These are phyloP conservation scores for Adansonia rubrostipa DNA, from an alignment of 441 rosid species.

Conservation along the genomic window DNA sequence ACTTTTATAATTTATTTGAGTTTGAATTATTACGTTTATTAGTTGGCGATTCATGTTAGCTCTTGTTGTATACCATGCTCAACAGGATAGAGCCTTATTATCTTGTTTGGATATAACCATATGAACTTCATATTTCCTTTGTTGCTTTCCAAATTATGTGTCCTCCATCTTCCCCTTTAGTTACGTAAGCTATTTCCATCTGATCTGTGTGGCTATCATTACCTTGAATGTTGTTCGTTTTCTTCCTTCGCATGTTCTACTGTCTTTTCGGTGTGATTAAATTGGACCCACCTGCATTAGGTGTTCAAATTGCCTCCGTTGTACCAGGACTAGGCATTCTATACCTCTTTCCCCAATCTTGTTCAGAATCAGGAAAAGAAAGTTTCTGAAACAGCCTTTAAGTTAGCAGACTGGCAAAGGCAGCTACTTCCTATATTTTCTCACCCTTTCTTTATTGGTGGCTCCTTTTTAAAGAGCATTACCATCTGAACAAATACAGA, in stretches of 20 bases:
- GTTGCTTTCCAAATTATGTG: neutral
- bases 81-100: neutral
- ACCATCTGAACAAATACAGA: conserved; percentile 2
- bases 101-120: neutral
- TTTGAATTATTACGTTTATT: neutral
- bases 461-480: neutral
- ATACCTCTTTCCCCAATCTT: neutral
- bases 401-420: neutral
- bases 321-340: conserved; percentile 11
- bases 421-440: neutral
- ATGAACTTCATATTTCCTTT: neutral
- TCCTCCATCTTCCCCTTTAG: neutral
- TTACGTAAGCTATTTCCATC: neutral
- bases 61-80: neutral
- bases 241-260: neutral
- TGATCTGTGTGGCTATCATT: neutral
- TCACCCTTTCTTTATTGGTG: neutral
- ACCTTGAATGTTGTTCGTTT: conserved; percentile 5
- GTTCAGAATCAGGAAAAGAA: neutral
- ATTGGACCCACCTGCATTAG: neutral
- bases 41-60: neutral
- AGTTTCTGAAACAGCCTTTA: conserved; percentile 18
- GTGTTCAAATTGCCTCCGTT: neutral
- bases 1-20: neutral
- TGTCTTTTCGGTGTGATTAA: neutral